These are phyloP conservation scores for Naganishia antarctica DNA, from an alignment of 768 basidiomycete genomes.

Conservation along the genomic window DNA sequence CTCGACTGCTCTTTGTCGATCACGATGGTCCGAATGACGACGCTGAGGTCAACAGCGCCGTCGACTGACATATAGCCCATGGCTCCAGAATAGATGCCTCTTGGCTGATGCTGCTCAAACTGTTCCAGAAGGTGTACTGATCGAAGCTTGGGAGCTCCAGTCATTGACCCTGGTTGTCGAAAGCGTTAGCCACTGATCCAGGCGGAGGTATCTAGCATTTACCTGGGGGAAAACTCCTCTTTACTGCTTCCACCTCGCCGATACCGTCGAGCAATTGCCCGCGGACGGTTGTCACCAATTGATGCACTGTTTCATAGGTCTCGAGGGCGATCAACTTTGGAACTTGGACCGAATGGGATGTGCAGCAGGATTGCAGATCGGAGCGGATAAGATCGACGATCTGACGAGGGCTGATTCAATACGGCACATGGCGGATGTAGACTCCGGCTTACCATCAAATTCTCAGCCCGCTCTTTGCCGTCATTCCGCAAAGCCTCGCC, in stretches of 20 bases:
- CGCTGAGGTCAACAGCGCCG: conserved; percentile 85
- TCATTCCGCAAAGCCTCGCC: conserved; percentile 46
- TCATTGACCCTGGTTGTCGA: conserved; percentile 76
- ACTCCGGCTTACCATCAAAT: conserved; percentile 69
- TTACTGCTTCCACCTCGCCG: conserved; percentile 69
- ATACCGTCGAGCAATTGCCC: conserved; percentile 57
- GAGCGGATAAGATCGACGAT: conserved; percentile 94
- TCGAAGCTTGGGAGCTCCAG: conserved; percentile 91
- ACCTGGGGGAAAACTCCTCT: conserved; percentile 81
- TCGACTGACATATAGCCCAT: conserved; percentile 88
- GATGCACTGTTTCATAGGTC: conserved; percentile 90
- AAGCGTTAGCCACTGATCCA: not conserved
- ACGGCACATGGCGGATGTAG: not conserved
- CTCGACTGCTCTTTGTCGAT: conserved; percentile 29
- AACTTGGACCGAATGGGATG: conserved; percentile 71
- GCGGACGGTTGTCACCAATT: conserved; percentile 88
- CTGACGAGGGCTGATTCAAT: conserved; percentile 30
- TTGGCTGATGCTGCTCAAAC: conserved; percentile 60
- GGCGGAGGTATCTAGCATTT: conserved; percentile 27
- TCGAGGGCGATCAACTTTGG: conserved; percentile 81
- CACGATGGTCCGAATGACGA: conserved; percentile 87
- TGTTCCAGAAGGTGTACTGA: conserved; percentile 81
- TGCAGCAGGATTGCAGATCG: conserved; percentile 74
- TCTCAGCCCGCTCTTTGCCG: conserved; percentile 89
- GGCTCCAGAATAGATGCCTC: conserved; percentile 77